phyloP scores from a whole-genome alignment of 2,329 filamentous ascomycete species.

The Penicillium brasilianum region DNA sequence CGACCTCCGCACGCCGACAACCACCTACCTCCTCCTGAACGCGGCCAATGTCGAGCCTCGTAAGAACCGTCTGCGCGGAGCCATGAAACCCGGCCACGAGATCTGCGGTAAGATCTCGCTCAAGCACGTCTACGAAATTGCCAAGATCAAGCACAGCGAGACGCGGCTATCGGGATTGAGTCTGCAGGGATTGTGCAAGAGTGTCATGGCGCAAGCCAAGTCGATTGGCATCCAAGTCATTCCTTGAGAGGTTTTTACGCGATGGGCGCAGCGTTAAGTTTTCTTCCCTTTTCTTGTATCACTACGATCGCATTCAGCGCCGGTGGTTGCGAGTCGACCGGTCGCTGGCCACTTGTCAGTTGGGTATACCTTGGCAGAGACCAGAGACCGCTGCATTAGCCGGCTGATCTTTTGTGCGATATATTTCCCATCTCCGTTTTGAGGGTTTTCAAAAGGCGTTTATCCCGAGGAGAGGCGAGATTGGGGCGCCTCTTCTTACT shows the following conservation, averaged over 20 bases:
- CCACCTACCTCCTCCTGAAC: constrained; percentile 83
- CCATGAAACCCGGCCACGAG: constrained; percentile 74
- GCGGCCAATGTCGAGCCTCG: constrained; percentile 74
- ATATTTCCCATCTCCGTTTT: constrained; percentile 15
- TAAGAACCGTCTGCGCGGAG: constrained; percentile 77
- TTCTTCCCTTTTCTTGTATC: constrained; percentile 11
- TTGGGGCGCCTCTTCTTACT: constrained; percentile 7
- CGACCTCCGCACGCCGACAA: constrained; percentile 91
- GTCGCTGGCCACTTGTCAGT: not conserved
- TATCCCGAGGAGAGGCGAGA: constrained; percentile 20
- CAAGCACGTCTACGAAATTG: constrained; percentile 98
- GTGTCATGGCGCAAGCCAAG: constrained; percentile 75
- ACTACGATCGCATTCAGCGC: constrained; percentile 10
- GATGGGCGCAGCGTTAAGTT: not conserved
- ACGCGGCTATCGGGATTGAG: constrained; percentile 72
- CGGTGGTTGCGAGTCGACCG: not conserved
- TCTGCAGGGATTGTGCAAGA: constrained; percentile 73
- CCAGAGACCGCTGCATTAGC: not conserved
- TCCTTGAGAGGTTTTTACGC: constrained; percentile 53
- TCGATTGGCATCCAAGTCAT: constrained; percentile 75
- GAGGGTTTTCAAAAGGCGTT: constrained; percentile 29
- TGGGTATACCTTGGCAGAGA: not conserved
- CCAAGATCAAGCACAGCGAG: constrained; percentile 89
- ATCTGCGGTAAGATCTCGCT: constrained; percentile 83
- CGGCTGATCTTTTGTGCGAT: constrained; percentile 8